Evolutionary conservation across 163 green algal genomes (phyloP), one percentile per base, ranked within the genome.

Genomic region (Scenedesmus sp.): DNA sequence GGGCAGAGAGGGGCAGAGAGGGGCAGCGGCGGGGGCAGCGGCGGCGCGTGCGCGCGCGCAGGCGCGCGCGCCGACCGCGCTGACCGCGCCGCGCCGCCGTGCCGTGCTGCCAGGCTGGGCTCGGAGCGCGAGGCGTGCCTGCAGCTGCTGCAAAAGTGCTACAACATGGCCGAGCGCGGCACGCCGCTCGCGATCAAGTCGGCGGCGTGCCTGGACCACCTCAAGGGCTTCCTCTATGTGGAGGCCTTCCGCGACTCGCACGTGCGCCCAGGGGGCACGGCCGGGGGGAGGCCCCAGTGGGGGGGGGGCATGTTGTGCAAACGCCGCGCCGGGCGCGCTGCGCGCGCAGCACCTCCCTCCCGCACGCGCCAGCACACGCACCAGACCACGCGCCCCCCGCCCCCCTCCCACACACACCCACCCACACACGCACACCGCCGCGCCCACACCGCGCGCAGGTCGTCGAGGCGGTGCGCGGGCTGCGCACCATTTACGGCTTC

Each of bases 181-280:
- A 81, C 75, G 34, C 89, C 91, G 5, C 85, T 98, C 50, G 78
- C 96, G 28, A 98, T 99, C 87, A 94, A 95, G 78, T 93, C 89
- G 15, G 94, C 88, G 20, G 87, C 97, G 29, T 85, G 84, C 34
- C 88, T 96, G 71, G 96, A 99, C 85, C 91, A 98, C 77, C 83
- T 99, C 26, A 96, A 97, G 87, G 95, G 94, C 51, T 98, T 94
- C 83, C 80, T 99, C 26, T 99, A 99, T 82, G 87, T 99, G 2
- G 96, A 99, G 85, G 95, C 96, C 6, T 76, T 92, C 60, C 97
- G 95, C 84, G 95, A 98, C 85, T 85, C 85, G 0, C 89, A 98
- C 70, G 96, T 98, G 45, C 89, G 85, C 45, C 13, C n/a, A n/a
- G n/a, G n/a, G n/a, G n/a, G n/a, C n/a, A n/a, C n/a, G n/a, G n/a